A percentile compares a stretch with the other conserved stretches of the same genome.
Evolutionary conservation across 1,284 basidiomycete species (phyloP).

Genomic region (Cryptococcus sp.): DNA sequence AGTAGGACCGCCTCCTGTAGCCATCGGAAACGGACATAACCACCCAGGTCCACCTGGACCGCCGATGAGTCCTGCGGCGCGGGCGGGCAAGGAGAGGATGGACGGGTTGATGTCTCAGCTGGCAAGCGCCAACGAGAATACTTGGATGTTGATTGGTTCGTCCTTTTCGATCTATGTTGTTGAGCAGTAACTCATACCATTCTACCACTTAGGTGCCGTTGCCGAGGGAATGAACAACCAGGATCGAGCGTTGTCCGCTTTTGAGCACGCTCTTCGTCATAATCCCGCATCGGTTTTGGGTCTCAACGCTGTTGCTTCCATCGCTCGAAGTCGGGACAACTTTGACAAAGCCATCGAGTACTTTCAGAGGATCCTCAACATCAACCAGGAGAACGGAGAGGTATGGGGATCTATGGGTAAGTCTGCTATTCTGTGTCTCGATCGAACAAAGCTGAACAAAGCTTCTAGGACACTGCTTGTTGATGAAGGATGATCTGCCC

Average conservation of each 20-base stretch:
- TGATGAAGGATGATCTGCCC: conserved; percentile 99
- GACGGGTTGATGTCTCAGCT: conserved; percentile 53
- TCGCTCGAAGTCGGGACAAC: conserved; percentile 60
- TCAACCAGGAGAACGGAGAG: conserved; percentile 90
- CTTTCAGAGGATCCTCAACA: conserved; percentile 84
- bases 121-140: conserved; percentile 81
- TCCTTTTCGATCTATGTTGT: conserved; percentile 2
- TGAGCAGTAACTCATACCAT: background rate
- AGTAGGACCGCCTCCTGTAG: conserved; percentile 20
- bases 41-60: conserved; percentile 16
- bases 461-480: conserved; percentile 78
- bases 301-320: conserved; percentile 78
- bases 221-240: conserved; percentile 89
- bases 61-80: conserved; percentile 22
- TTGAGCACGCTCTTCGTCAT: conserved; percentile 88
- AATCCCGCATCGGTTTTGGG: conserved; percentile 85
- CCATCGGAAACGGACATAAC: conserved; percentile 32
- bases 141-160: conserved; percentile 86
- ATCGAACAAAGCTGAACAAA: too few relatives aligned
- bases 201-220: conserved; percentile 67
- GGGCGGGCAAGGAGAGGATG: conserved; percentile 43
- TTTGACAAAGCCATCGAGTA: conserved; percentile 77
- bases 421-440: conserved; percentile 19
- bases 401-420: conserved; percentile 89
- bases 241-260: conserved; percentile 83